Evolutionary conservation across 805 yeast genomes (phyloP), one percentile per base, ranked within the genome.

Genomic region (Kockiozyma suomiensis): DNA sequence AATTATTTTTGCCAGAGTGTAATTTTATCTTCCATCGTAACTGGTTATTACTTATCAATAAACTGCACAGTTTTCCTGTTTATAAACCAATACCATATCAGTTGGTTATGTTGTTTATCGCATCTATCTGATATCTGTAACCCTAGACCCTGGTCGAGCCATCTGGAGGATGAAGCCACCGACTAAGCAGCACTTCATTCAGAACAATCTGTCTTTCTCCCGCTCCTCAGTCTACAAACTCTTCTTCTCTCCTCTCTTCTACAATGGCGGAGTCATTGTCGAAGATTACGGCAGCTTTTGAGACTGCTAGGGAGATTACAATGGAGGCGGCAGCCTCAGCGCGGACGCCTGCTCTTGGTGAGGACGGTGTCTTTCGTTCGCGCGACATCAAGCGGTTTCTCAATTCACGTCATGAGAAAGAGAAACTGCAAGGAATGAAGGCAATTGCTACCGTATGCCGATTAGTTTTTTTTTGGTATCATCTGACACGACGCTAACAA

Each of bases 281-380:
- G 10, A 81, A 82, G 61, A 76, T 89, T 67, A 80, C 91, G 23
- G 83, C 88, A 15, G 84, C 89, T 74, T 77, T 90, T 56, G 96
- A 88, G 74, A 83, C 90, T 26, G 96, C 96, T 1, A 81, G 84
- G 65, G 91, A 85, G 64, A 73, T 89, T 67, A 87, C 96, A 2
- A 78, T 88, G 51, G 94, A 88, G 66, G 96, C 96, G 0, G 94
- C 96, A 1, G 87, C 85, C 0, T 83, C 88, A 10, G 94, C 96
- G 0, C 81, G 59, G 90, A 1, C 81, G 86, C 5, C 77, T 84
- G 62, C 74, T 85, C 21, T 57, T 13, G 66, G 66, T 23, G 92
- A 86, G 59, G 81, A 87, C 4, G 84, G 89, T 2, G 76, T 79
- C 5, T 76, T 74, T 17, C 78, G 85, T n/a, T 83, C 89, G 1